Evolutionary conservation across 1,139 yeast species (phyloP).

Genomic region (Scheffersomyces insectosa): DNA sequence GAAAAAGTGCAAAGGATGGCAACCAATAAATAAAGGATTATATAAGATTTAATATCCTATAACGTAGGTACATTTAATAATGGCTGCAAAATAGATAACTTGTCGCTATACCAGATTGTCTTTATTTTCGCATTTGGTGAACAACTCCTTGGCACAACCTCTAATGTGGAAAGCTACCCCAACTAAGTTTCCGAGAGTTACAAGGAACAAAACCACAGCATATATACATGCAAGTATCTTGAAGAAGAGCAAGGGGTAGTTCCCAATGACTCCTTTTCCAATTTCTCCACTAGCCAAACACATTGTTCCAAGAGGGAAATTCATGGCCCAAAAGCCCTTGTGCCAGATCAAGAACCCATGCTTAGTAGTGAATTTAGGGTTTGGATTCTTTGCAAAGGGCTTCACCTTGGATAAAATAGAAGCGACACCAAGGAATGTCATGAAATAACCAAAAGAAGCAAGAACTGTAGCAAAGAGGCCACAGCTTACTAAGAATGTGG

Average conservation of each 20-base stretch:
- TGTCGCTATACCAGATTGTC: too few species aligned
- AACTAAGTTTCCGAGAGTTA: not conserved
- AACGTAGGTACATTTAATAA: too few species aligned
- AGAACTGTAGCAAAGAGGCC: not conserved
- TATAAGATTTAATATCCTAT: too few species aligned
- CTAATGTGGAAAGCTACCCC: not conserved
- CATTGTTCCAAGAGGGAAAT: slow-evolving; percentile 20
- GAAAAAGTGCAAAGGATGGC: too few species aligned
- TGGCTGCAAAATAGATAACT: too few species aligned
- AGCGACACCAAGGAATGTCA: slow-evolving; percentile 55
- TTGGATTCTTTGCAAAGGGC: slow-evolving; percentile 31
- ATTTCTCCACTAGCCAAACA: slow-evolving; percentile 11
- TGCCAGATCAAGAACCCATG: slow-evolving; percentile 11
- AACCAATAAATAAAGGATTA: too few species aligned
- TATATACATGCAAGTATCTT: not conserved
- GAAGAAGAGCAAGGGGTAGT: not conserved
- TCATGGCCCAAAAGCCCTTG: slow-evolving; percentile 17
- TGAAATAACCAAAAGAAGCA: slow-evolving; percentile 53
- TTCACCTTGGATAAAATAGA: slow-evolving; percentile 39
- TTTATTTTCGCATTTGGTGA: not conserved
- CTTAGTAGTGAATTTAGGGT: slow-evolving; percentile 15
- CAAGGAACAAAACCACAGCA: not conserved
- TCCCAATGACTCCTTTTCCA: not conserved
- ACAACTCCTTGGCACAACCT: not conserved
- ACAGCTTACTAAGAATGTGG: not conserved